A percentile compares a stretch with the other conserved stretches of the same genome.
These are phyloP conservation scores for Salix purpurea DNA, from an alignment of 345 rosid genomes.

Conservation along the genomic window DNA sequence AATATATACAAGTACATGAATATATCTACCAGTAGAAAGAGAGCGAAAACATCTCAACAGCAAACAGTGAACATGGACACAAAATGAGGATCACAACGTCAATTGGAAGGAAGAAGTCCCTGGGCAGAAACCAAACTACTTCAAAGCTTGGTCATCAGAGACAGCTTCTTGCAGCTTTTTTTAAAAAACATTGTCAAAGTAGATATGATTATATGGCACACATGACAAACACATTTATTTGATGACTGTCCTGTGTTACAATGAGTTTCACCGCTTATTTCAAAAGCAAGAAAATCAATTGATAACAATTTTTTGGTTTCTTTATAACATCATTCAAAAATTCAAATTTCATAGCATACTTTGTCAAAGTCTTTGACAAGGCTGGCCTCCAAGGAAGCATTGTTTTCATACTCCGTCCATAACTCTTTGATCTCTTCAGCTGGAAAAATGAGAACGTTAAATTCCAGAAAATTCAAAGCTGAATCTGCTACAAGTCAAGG, in stretches of 20 bases:
- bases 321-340: neutral
- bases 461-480: neutral
- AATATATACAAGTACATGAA: neutral
- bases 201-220: neutral
- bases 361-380: constrained; percentile 30
- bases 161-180: neutral
- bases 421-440: constrained; percentile 36
- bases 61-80: neutral
- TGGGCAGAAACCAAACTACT: neutral
- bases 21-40: neutral
- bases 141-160: neutral
- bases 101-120: neutral
- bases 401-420: constrained; percentile 32
- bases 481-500: neutral
- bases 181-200: neutral
- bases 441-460: neutral
- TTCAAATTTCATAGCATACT: constrained; percentile 6
- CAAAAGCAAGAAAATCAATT: neutral
- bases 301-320: neutral
- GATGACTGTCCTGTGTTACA: neutral
- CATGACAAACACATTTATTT: constrained; percentile 1
- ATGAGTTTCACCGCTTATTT: neutral
- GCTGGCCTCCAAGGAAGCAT: constrained; percentile 32
- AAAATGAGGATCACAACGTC: neutral
- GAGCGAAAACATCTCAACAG: neutral